A percentile compares a stretch with the other conserved stretches of the same genome.
These are phyloP conservation scores for Dalbergia cochinchinensis DNA, from an alignment of 306 rosid genomes.

Conservation along the genomic window DNA sequence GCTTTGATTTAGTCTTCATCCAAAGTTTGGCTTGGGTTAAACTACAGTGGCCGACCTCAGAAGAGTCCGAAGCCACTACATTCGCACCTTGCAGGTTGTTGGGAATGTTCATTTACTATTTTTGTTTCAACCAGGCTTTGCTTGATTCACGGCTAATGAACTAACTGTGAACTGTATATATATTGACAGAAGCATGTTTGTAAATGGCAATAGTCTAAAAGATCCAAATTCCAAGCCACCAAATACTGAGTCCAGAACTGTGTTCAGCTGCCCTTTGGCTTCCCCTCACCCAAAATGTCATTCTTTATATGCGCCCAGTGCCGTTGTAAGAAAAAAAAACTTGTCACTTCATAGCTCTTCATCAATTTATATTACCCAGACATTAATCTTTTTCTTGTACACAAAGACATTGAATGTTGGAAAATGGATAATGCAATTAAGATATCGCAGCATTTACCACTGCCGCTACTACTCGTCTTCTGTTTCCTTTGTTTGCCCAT, in stretches of 20 bases:
- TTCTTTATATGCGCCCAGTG: slow-evolving; percentile 4
- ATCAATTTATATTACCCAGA: neutral
- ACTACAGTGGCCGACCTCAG: neutral
- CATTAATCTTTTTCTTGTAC: neutral
- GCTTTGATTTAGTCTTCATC: slow-evolving; percentile 28
- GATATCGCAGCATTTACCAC: slow-evolving; percentile 33
- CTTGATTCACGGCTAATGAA: neutral
- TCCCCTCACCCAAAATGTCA: neutral
- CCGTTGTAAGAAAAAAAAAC: slow-evolving; percentile 8
- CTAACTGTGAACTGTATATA: neutral
- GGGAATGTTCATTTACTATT: neutral
- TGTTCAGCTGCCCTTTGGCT: neutral
- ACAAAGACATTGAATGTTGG: neutral
- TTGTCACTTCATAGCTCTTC: neutral
- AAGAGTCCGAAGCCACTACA: neutral
- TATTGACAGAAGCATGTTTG: neutral
- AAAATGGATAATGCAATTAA: slow-evolving; percentile 33
- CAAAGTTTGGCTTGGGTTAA: neutral
- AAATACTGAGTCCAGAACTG: slow-evolving; percentile 49
- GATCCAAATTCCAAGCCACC: slow-evolving; percentile 76
- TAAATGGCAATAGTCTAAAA: slow-evolving; percentile 17
- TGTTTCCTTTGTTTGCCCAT: slow-evolving; percentile 33
- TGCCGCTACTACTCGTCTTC: slow-evolving; percentile 38
- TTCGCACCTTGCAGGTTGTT: neutral
- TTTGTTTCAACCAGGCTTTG: slow-evolving; percentile 1